Evolutionary conservation across 345 rosid species (phyloP).

Genomic region (Eucalyptus brandiana): DNA sequence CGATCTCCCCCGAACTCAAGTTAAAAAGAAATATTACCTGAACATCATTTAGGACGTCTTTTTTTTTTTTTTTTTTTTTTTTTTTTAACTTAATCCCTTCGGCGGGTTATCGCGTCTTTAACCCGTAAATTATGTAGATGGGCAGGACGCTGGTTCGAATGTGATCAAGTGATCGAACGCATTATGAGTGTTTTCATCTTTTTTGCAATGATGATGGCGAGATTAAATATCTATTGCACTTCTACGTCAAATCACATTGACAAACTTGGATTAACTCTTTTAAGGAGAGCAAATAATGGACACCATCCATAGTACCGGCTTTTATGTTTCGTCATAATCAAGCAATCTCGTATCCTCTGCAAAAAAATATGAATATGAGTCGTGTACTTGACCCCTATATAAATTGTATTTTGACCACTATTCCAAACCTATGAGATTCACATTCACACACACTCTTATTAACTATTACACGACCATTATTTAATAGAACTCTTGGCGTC

Average conservation of each 20-base stretch:
- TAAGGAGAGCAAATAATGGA: no score
- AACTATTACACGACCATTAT: neutral
- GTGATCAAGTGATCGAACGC: no score
- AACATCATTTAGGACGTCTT: neutral
- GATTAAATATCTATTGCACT: no score
- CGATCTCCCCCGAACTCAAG: neutral
- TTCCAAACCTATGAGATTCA: neutral
- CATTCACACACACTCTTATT: neutral
- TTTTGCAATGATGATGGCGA: no score
- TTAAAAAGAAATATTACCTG: neutral
- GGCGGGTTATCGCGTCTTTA: neutral
- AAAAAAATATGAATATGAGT: neutral
- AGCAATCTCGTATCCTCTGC: accelerated
- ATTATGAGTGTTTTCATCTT: neutral
- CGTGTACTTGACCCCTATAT: accelerated
- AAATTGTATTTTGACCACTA: no score
- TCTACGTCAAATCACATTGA: no score
- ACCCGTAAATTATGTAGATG: neutral
- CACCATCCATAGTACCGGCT: no score
- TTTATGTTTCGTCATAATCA: neutral
- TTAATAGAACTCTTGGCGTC: neutral
- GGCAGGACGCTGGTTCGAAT: neutral
- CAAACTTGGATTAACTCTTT: no score
- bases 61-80: no score
- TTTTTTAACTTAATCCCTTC: neutral